phyloP scores from a whole-genome alignment of 306 rosid genomes.

The Cicer yamashitae region DNA sequence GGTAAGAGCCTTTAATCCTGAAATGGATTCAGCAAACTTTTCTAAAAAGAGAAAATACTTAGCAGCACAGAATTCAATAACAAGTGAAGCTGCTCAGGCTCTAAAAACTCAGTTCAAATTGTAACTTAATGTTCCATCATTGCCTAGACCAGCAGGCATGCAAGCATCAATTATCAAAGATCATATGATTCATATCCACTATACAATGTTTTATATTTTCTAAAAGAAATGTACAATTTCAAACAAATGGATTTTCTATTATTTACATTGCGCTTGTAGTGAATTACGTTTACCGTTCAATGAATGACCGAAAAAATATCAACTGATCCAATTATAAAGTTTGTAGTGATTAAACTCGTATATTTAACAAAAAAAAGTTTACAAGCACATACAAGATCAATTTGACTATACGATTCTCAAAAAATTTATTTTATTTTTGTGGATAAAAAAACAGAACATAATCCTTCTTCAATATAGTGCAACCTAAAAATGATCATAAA shows the following conservation, averaged over 20 bases:
- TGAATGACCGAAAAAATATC: background rate
- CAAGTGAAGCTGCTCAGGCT: slow-evolving; percentile 10
- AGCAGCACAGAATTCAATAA: slow-evolving; percentile 18
- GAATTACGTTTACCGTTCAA: background rate
- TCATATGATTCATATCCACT: background rate
- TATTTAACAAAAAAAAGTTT: background rate
- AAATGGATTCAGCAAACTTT: slow-evolving; percentile 14
- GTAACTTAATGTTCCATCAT: slow-evolving; percentile 1
- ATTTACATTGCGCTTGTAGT: no score
- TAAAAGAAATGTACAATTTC: background rate
- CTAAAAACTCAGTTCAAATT: background rate
- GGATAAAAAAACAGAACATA: background rate
- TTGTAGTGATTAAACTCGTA: background rate
- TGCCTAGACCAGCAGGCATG: background rate
- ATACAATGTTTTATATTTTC: background rate
- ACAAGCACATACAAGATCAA: slow-evolving; percentile 8
- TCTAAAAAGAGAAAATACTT: background rate
- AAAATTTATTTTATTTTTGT: background rate
- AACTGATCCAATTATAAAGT: background rate
- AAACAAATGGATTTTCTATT: no score
- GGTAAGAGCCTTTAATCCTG: background rate
- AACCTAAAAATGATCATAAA: background rate
- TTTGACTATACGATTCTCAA: background rate
- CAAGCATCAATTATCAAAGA: slow-evolving; percentile 5
- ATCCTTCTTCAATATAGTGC: background rate